These are phyloP conservation scores for Conoideocrella luteorostrata DNA, from an alignment of 2,329 filamentous ascomycete species.

Conservation along the genomic window DNA sequence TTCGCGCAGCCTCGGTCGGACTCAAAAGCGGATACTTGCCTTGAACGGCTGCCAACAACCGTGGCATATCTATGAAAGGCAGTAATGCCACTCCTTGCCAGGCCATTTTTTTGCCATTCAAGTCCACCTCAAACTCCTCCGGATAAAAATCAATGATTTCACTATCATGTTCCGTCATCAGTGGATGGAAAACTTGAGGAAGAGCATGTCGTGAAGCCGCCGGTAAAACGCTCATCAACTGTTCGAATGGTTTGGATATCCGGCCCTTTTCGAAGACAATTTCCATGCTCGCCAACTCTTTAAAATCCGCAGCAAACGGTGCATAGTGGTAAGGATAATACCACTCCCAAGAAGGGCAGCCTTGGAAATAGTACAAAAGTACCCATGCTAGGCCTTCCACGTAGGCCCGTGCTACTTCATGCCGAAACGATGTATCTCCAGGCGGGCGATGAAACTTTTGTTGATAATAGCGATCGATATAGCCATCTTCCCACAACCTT, in stretches of 20 bases:
- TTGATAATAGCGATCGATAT: constrained; percentile 92
- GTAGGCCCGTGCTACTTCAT: constrained; percentile 84
- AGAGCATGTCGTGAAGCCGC: constrained; percentile 89
- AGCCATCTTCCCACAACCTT: constrained; percentile 89
- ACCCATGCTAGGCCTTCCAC: constrained; percentile 96
- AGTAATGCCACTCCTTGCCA: constrained; percentile 95
- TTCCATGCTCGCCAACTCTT: constrained; percentile 70
- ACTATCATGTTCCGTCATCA: constrained; percentile 85
- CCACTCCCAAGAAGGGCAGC: constrained; percentile 98
- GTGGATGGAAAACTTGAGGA: constrained; percentile 76
- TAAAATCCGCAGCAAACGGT: constrained; percentile 93
- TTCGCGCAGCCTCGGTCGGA: constrained; percentile 70
- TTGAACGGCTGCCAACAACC: constrained; percentile 74
- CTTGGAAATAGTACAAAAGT: constrained; percentile 93
- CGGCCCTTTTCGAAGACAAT: constrained; percentile 77
- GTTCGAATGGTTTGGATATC: constrained; percentile 88
- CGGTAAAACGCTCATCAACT: constrained; percentile 95
- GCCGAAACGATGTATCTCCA: constrained; percentile 76
- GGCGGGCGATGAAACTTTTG: constrained; percentile 88
- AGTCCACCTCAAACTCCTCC: constrained; percentile 82
- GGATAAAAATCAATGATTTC: constrained; percentile 98
- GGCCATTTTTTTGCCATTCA: constrained; percentile 97
- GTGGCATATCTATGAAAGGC: constrained; percentile 91
- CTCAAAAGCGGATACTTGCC: constrained; percentile 76
- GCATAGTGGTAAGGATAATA: constrained; percentile 99